phyloP scores from a whole-genome alignment of 78 protist species.

The Dictyostelium purpureum region DNA sequence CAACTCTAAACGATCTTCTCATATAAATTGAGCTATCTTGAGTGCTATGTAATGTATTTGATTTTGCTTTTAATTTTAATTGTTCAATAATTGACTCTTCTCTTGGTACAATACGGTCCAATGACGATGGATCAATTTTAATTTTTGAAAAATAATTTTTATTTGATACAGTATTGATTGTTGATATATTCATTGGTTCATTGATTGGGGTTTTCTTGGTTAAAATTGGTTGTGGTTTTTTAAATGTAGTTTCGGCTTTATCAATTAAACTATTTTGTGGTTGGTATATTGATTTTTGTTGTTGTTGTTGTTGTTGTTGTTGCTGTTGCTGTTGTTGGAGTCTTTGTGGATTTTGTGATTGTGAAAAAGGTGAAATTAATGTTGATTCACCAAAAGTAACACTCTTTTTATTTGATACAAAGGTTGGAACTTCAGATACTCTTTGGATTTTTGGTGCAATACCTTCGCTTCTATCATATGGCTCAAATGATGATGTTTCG shows the following conservation, averaged over 20 bases:
- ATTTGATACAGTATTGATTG: not conserved
- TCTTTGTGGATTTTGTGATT: not conserved
- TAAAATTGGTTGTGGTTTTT: slow-evolving; percentile 17
- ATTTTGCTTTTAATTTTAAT: not conserved
- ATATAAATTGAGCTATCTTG: slow-evolving; percentile 19
- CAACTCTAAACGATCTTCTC: slow-evolving; percentile 75
- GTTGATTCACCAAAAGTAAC: not conserved
- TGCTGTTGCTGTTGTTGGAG: not conserved
- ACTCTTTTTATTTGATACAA: no score
- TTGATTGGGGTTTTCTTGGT: not conserved
- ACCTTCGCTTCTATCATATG: not conserved
- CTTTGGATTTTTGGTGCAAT: not conserved
- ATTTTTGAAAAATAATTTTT: slow-evolving; percentile 15
- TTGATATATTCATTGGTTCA: not conserved
- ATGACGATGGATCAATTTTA: slow-evolving; percentile 19
- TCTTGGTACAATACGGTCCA: slow-evolving; percentile 15
- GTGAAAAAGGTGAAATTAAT: not conserved
- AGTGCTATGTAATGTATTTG: not conserved
- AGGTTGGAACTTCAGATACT: not conserved
- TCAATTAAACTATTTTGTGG: not conserved
- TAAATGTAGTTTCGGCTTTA: not conserved
- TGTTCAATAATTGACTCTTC: slow-evolving; percentile 17
- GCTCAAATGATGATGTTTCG: not conserved
- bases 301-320: slow-evolving; percentile 25
- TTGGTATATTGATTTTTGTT: not conserved